Evolutionary conservation across 2,329 filamentous ascomycete genomes (phyloP), one percentile per base, ranked within the genome.

Genomic region (Peltaster fructicola): DNA sequence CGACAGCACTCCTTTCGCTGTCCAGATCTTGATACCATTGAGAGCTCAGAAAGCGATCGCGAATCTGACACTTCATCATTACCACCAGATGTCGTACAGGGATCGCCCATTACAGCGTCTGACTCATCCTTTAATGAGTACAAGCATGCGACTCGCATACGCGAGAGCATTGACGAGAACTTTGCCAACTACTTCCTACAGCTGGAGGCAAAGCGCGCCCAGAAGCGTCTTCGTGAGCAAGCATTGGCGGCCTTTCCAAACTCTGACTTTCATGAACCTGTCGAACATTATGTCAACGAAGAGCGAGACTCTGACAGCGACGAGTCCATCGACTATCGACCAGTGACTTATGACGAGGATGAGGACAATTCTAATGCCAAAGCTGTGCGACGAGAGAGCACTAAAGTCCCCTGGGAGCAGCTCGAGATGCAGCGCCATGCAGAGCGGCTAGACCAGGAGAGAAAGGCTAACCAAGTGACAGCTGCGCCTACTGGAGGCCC

Each of bases 351-450:
- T 45, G 41, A 43, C 21, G 44, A 41, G 9, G 40, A 44, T 24
- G 54, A 58, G 15, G 54, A 56, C n/a, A 37, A 43, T 15, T 33
- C 36, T 13, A 18, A 37, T 10, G 17, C 30, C 1, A 40, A 37
- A 17, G 39, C 38, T 14, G 22, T 30, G 12, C 47, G 66, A 30
- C 62, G 68, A 19, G 68, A 72, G 41, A 69, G 68, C 22, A 73
- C 68, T 2, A 60, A 70, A 38, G 63, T 68, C 4, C 56, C 66
- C 29, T 85, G 77, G 72, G 80, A 81, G 44, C 62, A 88, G 42
- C 66, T 73, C 40, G 73, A 81, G 39, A 78, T 88, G 75, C 75
- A 79, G 38, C 65, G 73, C 38, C 75, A 85, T 49, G 75, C 72
- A 25, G 68, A 79, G 37, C 59, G 72, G 38, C 48, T 72, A 23